phyloP scores from a whole-genome alignment of 75 land plant species.

The Sequoiadendron giganteum region DNA sequence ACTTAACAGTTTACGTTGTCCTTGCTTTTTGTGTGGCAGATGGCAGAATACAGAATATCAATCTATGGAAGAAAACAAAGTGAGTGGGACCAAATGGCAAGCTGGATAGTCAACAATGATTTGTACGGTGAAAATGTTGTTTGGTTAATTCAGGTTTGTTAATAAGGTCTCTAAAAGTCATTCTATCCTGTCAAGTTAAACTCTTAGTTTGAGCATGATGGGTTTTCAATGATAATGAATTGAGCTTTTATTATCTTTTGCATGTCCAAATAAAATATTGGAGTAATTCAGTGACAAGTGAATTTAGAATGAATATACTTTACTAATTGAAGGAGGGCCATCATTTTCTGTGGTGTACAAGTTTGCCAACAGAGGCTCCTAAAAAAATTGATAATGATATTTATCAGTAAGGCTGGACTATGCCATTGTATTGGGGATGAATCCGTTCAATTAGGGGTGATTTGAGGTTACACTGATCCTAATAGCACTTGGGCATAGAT shows the following conservation, averaged over 20 bases:
- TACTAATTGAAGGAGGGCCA: background rate
- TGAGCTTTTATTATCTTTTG: background rate
- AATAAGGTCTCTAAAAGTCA: background rate
- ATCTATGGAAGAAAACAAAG: conserved; percentile 99
- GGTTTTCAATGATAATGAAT: background rate
- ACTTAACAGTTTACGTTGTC: background rate
- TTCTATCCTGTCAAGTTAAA: background rate
- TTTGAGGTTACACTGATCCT: background rate
- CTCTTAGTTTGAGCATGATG: background rate
- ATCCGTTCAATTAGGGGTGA: background rate
- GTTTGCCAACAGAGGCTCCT: background rate
- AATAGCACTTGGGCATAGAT: background rate
- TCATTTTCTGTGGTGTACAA: background rate
- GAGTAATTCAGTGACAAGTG: background rate
- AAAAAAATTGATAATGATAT: background rate
- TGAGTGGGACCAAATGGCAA: conserved; percentile 98
- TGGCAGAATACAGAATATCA: conserved; percentile 97
- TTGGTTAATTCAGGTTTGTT: conserved; percentile 93
- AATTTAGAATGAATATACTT: background rate
- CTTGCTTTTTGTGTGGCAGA: conserved; percentile 40
- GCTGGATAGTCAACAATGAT: conserved; percentile 95
- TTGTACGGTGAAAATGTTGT: conserved; percentile 95
- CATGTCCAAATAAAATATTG: background rate
- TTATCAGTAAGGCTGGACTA: background rate
- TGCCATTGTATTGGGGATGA: background rate